Evolutionary conservation across 2,329 filamentous ascomycete species (phyloP), one percentile per base, ranked within the genome.

Genomic region (Scedosporium aurantiacum): DNA sequence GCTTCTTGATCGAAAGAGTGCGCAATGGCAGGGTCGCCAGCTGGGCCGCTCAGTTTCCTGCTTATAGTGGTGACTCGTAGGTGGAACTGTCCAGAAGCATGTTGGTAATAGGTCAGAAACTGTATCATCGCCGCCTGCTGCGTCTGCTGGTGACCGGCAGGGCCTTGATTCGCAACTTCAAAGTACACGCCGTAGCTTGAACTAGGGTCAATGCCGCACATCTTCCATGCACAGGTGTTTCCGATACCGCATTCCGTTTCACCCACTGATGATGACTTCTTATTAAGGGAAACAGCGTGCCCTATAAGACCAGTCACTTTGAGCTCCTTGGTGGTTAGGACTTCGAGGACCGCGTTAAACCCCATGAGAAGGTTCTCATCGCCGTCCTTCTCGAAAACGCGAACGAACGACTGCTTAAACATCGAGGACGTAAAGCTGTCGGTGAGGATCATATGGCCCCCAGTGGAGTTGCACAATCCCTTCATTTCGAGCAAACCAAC

Each of bases 201-300:
- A 61, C 86, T 88, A 10, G 94, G 94, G 68, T 97, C 92, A 67
- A 99, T 97, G 67, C 91, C 92, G 70, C 94, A 97, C 93, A 99
- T 97, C 77, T 99, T 99, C 94, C 94, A 99, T 2, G 92, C 93
- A 75, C 93, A 97, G 0, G 94, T 99, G 72, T 97, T 97, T 66
- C 94, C 94, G 68, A 99, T 97, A 70, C 94, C 94, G 69, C 93
- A 97, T 73, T 99, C 94, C 0, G 94, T 97, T 78, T 99, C 94
- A 60, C 94, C 94, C 12, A 99, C 94, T 1, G 91, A 96, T 7
- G 89, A 89, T 0, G 94, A 97, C 72, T 99, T 99, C 78, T 97
- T 99, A 80, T 97, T 97, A 67, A 97, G 79, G 2, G 93, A 97
- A 56, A 99, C 88, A 0, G 93, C 94, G 73, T 99, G 94, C 8